phyloP scores from a whole-genome alignment of 208 protist species.

The Leishmania turanica region DNA sequence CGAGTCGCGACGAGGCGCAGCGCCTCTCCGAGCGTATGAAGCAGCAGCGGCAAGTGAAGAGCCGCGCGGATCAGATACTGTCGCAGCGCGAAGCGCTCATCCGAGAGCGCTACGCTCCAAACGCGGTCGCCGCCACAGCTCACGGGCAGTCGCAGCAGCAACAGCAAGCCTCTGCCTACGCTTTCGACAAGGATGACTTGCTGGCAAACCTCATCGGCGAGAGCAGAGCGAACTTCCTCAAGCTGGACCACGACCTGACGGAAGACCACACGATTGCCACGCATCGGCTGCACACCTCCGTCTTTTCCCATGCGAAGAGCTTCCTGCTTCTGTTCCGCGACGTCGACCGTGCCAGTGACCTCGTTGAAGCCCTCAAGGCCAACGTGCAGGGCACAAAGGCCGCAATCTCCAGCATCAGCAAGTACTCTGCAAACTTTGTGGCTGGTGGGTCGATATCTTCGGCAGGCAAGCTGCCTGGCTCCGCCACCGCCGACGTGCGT shows the following conservation, averaged over 20 bases:
- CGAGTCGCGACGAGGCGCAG: conserved; percentile 24
- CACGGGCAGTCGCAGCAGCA: conserved; percentile 4
- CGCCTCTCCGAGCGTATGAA: conserved; percentile 29
- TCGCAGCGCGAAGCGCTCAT: conserved; percentile 58
- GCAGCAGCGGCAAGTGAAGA: conserved; percentile 36
- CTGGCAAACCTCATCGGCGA: conserved; percentile 61
- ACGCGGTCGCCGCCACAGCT: conserved; percentile 15
- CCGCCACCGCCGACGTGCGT: neutral
- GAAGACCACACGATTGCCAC: conserved; percentile 75
- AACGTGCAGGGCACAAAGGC: conserved; percentile 86
- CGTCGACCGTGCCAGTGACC: conserved; percentile 65
- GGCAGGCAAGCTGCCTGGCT: neutral
- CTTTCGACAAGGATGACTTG: conserved; percentile 77
- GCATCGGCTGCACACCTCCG: conserved; percentile 59
- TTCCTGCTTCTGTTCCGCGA: conserved; percentile 87
- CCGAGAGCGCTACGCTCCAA: conserved; percentile 57
- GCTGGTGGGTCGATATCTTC: neutral
- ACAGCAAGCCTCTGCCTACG: conserved; percentile 12
- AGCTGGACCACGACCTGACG: conserved; percentile 74
- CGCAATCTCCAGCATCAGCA: conserved; percentile 77
- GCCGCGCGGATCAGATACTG: conserved; percentile 24
- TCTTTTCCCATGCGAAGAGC: conserved; percentile 77
- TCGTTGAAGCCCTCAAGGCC: conserved; percentile 82
- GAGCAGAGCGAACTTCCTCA: conserved; percentile 66
- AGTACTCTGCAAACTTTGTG: conserved; percentile 52